These are phyloP conservation scores for Pleurotus eryngii DNA, from an alignment of 768 basidiomycete genomes.

Conservation along the genomic window DNA sequence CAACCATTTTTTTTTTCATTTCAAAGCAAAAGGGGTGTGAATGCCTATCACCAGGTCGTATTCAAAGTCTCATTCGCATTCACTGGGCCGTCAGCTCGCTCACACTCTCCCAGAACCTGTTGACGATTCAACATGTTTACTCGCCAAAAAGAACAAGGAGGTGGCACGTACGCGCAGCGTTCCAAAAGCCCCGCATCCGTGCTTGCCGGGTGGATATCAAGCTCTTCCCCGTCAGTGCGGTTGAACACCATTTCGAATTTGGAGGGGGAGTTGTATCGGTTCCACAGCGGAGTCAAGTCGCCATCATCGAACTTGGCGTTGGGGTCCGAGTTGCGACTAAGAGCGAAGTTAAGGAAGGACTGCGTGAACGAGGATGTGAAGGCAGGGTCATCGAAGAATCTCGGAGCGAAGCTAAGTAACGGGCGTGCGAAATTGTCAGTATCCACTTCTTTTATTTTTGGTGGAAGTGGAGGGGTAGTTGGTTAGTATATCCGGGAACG, in stretches of 20 bases:
- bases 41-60: too few species aligned
- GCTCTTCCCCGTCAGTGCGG: constrained; percentile 23
- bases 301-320: constrained; percentile 26
- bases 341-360: constrained; percentile 35
- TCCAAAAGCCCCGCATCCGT: constrained; percentile 29
- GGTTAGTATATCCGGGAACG: constrained; percentile 7
- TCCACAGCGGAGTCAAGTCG: constrained; percentile 38
- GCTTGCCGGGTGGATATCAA: constrained; percentile 25
- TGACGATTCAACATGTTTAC: background rate
- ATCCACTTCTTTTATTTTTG: too few species aligned
- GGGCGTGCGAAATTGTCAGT: too few species aligned
- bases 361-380: constrained; percentile 35
- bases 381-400: constrained; percentile 27
- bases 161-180: constrained; percentile 29
- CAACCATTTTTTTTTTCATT: too few species aligned
- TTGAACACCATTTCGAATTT: constrained; percentile 48
- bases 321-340: constrained; percentile 20
- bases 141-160: background rate
- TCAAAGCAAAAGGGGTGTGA: too few species aligned
- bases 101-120: background rate
- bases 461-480: too few species aligned
- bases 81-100: background rate
- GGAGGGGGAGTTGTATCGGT: constrained; percentile 18
- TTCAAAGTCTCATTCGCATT: too few species aligned
- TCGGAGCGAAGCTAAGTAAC: too few species aligned